A percentile compares a stretch with the other conserved stretches of the same genome.
These are phyloP conservation scores for Penicillium occitanis DNA, from an alignment of 2,329 filamentous ascomycete genomes.

Conservation along the genomic window DNA sequence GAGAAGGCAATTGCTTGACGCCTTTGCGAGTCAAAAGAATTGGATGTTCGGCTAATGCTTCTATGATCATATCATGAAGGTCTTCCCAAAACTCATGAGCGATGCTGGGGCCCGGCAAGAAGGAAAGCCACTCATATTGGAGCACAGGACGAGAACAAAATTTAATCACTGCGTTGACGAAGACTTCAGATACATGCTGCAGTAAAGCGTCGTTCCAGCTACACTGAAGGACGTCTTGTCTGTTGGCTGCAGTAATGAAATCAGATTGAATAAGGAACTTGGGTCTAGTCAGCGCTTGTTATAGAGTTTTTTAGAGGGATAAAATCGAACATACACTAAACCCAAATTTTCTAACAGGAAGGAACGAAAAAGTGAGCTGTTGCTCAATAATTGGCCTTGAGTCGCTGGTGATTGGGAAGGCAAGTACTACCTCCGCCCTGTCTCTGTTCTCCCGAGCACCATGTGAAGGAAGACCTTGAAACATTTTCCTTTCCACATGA, in stretches of 20 bases:
- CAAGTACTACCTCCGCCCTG: conserved; percentile 5
- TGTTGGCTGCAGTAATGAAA: neutral
- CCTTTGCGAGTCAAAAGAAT: neutral
- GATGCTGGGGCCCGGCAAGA: neutral
- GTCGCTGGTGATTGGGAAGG: conserved; percentile 8
- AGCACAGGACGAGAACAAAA: neutral
- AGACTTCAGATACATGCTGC: neutral
- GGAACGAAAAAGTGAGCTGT: conserved; percentile 1
- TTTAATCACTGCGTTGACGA: neutral
- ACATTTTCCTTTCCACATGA: neutral
- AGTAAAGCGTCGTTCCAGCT: neutral
- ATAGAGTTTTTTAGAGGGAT: neutral
- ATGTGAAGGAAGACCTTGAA: neutral
- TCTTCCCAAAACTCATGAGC: neutral
- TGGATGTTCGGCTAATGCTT: neutral
- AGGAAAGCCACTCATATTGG: neutral
- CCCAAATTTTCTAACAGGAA: neutral
- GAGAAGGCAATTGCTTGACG: neutral
- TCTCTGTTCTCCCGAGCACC: neutral
- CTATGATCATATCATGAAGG: neutral
- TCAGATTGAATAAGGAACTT: neutral
- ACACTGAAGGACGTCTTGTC: neutral
- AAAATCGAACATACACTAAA: neutral
- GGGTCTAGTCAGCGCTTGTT: neutral
- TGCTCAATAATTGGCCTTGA: conserved; percentile 36